Evolutionary conservation across 1,139 yeast genomes (phyloP).

Genomic region (Yamadazyma atlantica): DNA sequence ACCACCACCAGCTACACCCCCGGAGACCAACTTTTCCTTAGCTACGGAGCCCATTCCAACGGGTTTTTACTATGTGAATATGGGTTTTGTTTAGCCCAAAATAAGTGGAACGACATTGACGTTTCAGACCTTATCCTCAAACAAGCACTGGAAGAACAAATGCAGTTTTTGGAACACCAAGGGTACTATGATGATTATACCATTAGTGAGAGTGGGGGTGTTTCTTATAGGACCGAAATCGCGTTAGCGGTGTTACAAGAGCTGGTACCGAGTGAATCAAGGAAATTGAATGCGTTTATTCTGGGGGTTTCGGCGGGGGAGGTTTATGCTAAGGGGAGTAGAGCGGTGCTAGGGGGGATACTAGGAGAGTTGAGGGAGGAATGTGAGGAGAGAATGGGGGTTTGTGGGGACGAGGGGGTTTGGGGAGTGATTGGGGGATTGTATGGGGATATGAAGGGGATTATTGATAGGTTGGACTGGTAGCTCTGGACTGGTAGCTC

Average conservation of each 20-base stretch:
- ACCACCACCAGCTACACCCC: constrained; percentile 33
- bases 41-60: constrained; percentile 88
- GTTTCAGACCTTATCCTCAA: constrained; percentile 43
- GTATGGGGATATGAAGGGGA: background rate
- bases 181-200: constrained; percentile 79
- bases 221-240: constrained; percentile 74
- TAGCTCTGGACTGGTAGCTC: no score
- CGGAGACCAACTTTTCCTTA: constrained; percentile 65
- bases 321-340: constrained; percentile 31
- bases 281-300: constrained; percentile 27
- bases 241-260: constrained; percentile 69
- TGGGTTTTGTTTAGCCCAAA: constrained; percentile 64
- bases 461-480: no score
- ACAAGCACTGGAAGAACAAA: constrained; percentile 38
- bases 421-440: background rate
- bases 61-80: constrained; percentile 81
- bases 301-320: constrained; percentile 49
- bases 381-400: constrained; percentile 15
- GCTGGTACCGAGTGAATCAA: constrained; percentile 28
- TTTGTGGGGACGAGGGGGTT: background rate
- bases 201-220: constrained; percentile 43
- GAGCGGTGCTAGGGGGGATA: constrained; percentile 30
- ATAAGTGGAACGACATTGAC: constrained; percentile 73
- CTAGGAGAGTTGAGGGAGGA: constrained; percentile 26
- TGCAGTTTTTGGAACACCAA: constrained; percentile 44